These are phyloP conservation scores for Boletus tylopilopsis DNA, from an alignment of 768 basidiomycete species.

Conservation along the genomic window DNA sequence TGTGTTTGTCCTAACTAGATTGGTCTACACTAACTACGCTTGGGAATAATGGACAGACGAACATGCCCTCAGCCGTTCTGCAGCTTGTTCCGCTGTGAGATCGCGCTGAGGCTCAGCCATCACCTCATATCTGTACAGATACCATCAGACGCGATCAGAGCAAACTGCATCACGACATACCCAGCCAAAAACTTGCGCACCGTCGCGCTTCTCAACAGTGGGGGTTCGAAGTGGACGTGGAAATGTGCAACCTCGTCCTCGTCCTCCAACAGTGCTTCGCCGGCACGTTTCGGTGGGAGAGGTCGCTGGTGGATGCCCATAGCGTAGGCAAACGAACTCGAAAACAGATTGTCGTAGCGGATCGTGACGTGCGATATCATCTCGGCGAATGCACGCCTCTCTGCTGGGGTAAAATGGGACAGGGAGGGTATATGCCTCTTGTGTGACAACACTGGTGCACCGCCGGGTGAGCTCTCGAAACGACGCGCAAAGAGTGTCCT, in stretches of 20 bases:
- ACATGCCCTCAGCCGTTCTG: slow-evolving; percentile 52
- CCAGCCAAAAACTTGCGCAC: slow-evolving; percentile 90
- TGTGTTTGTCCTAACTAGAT: slow-evolving; percentile 11
- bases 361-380: slow-evolving; percentile 62
- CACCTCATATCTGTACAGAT: slow-evolving; percentile 65
- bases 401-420: slow-evolving; percentile 52
- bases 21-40: background rate
- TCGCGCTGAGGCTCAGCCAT: slow-evolving; percentile 91
- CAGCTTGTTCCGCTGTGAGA: slow-evolving; percentile 86
- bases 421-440: slow-evolving; percentile 76
- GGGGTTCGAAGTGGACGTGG: slow-evolving; percentile 86
- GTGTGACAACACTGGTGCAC: slow-evolving; percentile 62
- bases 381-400: slow-evolving; percentile 62
- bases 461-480: slow-evolving; percentile 1
- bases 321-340: slow-evolving; percentile 87
- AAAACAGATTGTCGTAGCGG: slow-evolving; percentile 77
- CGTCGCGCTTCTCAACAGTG: slow-evolving; percentile 74
- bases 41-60: slow-evolving; percentile 56
- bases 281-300: slow-evolving; percentile 37
- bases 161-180: slow-evolving; percentile 37
- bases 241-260: slow-evolving; percentile 66
- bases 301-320: slow-evolving; percentile 94
- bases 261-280: slow-evolving; percentile 31
- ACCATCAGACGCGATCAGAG: background rate
- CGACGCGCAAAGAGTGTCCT: slow-evolving; percentile 10